Evolutionary conservation across 345 rosid species (phyloP), one percentile per base, ranked within the genome.

Genomic region (Populus davidiana): DNA sequence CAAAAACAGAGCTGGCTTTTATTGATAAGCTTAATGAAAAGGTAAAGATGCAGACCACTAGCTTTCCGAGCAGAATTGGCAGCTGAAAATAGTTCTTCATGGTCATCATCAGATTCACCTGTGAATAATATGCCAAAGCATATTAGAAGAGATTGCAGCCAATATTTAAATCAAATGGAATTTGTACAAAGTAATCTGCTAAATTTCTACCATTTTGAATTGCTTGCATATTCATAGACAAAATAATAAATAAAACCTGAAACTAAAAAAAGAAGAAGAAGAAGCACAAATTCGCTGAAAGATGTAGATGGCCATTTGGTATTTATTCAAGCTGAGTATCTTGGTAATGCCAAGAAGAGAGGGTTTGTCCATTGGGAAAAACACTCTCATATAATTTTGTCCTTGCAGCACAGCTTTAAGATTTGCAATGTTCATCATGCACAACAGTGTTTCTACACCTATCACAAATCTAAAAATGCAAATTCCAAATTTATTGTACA

Each of bases 101-200:
- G 91, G 76, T 93, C 97, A 86, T 94, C 97, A 69, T 87, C 96
- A 81, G 91, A 88, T 80, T 90, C 97, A 81, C 93, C 99, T 96
- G 89, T 80, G 82, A 82, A 77, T 61, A 62, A 72, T 21, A 81
- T 39, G 69, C 44, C 72, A 71, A 73, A 3, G 29, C 23, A 67
- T 39, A 33, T 67, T 23, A 76, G n/a, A 29, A 79, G 69, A 31
- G n/a, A n/a, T 67, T 62, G 67, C 50, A 33, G 56, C n/a, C 16
- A 65, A 71, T 31, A 72, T 18, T 54, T 35, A 29, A n/a, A 78
- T 59, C 27, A 38, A 67, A n/a, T 70, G 70, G 27, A 31, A 76
- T 69, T 38, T 27, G 33, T 23, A 73, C 27, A 49, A 41, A 67
- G 29, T 29, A 52, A 59, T 23, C 43, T 50, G 39, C 13, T 49